Percentiles rank a stretch among this genome's conserved stretches.
These are phyloP conservation scores for Sphagnum contortum DNA, from an alignment of 225 moss, liverwort and hornwort genomes.

Conservation along the genomic window DNA sequence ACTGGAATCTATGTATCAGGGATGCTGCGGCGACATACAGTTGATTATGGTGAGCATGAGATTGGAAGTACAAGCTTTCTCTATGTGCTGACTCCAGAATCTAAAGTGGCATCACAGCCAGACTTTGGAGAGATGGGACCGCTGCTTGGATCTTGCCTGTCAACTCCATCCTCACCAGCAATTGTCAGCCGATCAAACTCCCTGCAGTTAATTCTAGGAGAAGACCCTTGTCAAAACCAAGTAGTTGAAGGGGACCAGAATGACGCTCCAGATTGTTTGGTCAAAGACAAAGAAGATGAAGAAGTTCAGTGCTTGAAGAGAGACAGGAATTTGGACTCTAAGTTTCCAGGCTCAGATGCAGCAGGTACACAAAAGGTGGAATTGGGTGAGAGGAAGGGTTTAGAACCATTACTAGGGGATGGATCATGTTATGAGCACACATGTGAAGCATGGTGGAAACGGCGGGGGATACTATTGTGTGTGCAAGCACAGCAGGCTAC, in stretches of 20 bases:
- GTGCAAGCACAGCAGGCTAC: slow-evolving; percentile 69
- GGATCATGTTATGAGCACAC: slow-evolving; percentile 27
- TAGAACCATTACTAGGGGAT: slow-evolving; percentile 20
- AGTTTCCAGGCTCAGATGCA: slow-evolving; percentile 38
- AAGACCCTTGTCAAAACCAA: slow-evolving; percentile 44
- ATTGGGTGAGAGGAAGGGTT: slow-evolving; percentile 19
- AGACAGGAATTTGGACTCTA: slow-evolving; percentile 59
- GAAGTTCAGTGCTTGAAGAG: slow-evolving; percentile 50
- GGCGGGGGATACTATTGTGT: slow-evolving; percentile 60
- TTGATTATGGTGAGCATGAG: slow-evolving; percentile 57
- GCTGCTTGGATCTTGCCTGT: slow-evolving; percentile 74
- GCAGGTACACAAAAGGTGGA: slow-evolving; percentile 29
- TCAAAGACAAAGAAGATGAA: slow-evolving; percentile 23
- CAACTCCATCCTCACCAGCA: slow-evolving; percentile 54
- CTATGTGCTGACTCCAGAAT: slow-evolving; percentile 37
- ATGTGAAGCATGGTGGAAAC: slow-evolving; percentile 89
- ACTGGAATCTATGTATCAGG: neutral
- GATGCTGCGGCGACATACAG: slow-evolving; percentile 11
- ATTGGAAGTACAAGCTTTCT: slow-evolving; percentile 51
- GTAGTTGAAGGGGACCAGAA: slow-evolving; percentile 27
- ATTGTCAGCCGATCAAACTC: slow-evolving; percentile 81
- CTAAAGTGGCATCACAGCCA: slow-evolving; percentile 40
- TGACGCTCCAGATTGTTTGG: slow-evolving; percentile 35
- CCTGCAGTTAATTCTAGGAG: slow-evolving; percentile 52
- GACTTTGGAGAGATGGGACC: slow-evolving; percentile 54